These are phyloP conservation scores for Tephrocybe rancida DNA, from an alignment of 768 basidiomycete species.

Conservation along the genomic window DNA sequence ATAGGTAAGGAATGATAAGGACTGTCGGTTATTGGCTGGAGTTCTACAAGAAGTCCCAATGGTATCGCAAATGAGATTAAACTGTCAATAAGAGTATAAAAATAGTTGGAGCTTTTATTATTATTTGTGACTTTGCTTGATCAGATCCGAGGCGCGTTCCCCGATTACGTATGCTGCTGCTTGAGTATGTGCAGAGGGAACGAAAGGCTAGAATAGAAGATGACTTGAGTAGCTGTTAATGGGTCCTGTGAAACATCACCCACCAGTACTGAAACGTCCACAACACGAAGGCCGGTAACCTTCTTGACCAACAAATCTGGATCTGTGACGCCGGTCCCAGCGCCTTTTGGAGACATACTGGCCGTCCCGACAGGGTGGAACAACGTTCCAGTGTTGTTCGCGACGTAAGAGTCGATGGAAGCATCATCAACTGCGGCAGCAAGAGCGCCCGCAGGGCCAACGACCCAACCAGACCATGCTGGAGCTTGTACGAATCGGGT, in stretches of 20 bases:
- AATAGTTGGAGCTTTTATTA: too few relatives aligned
- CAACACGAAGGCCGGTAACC: constrained; percentile 30
- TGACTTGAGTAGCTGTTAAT: not conserved
- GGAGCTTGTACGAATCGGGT: constrained; percentile 15
- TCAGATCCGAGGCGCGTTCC: constrained; percentile 17
- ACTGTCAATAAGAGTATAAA: too few relatives aligned
- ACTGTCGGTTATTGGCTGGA: too few relatives aligned
- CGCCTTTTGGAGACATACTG: constrained; percentile 26
- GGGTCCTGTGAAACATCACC: constrained; percentile 3
- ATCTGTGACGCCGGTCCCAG: constrained; percentile 30
- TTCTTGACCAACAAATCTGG: constrained; percentile 33
- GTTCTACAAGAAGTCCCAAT: too few relatives aligned
- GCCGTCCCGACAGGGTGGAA: constrained; percentile 28
- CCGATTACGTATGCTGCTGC: constrained; percentile 15
- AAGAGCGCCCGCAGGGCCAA: constrained; percentile 8
- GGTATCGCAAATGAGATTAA: too few relatives aligned
- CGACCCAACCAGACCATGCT: constrained; percentile 23
- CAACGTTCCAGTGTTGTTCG: constrained; percentile 13
- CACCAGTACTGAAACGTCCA: constrained; percentile 37
- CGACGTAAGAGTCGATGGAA: constrained; percentile 26
- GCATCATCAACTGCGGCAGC: constrained; percentile 15
- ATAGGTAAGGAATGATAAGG: too few relatives aligned
- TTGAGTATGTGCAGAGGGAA: constrained; percentile 18
- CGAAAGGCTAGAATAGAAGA: constrained; percentile 12
- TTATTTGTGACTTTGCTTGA: constrained; percentile 7